These are phyloP conservation scores for Manihot esculenta DNA, from an alignment of 441 rosid genomes.

Conservation along the genomic window DNA sequence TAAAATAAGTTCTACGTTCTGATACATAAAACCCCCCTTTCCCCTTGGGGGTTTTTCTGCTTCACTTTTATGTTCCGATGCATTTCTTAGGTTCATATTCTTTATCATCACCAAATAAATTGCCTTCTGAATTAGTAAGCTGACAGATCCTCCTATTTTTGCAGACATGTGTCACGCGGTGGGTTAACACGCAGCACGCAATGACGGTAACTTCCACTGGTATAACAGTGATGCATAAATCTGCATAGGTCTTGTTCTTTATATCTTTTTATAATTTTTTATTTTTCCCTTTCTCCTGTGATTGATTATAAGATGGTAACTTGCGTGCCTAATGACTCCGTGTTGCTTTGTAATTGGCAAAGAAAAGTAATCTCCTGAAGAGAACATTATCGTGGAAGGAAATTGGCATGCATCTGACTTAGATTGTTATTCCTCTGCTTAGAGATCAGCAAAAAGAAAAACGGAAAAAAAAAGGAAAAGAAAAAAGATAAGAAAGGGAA, in stretches of 20 bases:
- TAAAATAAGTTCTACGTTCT: no score
- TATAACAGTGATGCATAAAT: slow-evolving; percentile 42
- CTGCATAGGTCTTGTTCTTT: slow-evolving; percentile 47
- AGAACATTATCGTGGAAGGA: slow-evolving; percentile 29
- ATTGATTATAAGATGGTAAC: slow-evolving; percentile 31
- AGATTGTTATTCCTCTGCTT: slow-evolving; percentile 43
- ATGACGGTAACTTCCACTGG: slow-evolving; percentile 39
- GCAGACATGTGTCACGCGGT: slow-evolving; percentile 72
- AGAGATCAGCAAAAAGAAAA: slow-evolving; percentile 29
- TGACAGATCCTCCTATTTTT: slow-evolving; percentile 22
- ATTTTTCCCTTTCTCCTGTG: slow-evolving; percentile 10
- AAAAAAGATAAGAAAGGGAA: slow-evolving; percentile 12
- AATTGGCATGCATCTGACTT: slow-evolving; percentile 56
- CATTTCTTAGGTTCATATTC: not conserved
- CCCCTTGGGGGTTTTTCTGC: no score
- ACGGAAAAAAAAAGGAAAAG: slow-evolving; percentile 1
- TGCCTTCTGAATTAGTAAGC: not conserved
- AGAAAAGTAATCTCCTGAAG: slow-evolving; percentile 28
- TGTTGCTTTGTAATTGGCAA: slow-evolving; percentile 36
- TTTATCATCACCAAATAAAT: not conserved
- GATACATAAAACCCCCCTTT: no score
- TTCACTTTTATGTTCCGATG: not conserved
- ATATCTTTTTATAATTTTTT: slow-evolving; percentile 13
- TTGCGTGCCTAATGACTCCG: slow-evolving; percentile 24
- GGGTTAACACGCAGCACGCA: slow-evolving; percentile 94